phyloP scores from a whole-genome alignment of 169 alveolate species.

The Theileria orientalis region DNA sequence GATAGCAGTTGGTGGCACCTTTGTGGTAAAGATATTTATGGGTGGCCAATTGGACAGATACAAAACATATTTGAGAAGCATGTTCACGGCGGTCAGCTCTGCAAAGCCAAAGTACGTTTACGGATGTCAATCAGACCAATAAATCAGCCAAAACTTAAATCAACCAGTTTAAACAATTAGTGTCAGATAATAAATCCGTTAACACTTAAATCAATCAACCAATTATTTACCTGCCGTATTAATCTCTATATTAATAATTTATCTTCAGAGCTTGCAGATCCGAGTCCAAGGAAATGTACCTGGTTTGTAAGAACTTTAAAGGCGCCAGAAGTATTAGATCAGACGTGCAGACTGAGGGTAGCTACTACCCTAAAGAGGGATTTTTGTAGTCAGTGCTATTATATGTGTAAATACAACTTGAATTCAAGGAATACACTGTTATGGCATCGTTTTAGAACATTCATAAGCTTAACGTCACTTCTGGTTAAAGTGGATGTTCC shows the following conservation, averaged over 20 bases:
- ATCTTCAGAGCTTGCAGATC: conserved; percentile 68
- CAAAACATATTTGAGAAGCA: conserved; percentile 70
- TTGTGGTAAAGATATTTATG: conserved; percentile 76
- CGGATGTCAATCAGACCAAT: neutral
- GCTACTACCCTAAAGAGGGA: conserved; percentile 74
- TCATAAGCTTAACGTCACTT: too few species aligned
- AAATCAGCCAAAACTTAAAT: neutral
- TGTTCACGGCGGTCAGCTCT: conserved; percentile 66
- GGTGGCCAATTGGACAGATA: conserved; percentile 75
- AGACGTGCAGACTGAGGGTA: conserved; percentile 74
- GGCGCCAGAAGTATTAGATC: conserved; percentile 70
- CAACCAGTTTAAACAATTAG: neutral
- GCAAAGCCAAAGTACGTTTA: conserved; percentile 66
- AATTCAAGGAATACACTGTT: too few species aligned
- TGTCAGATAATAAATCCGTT: too few species aligned
- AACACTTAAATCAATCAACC: neutral
- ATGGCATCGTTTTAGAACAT: too few species aligned
- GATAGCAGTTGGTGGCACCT: conserved; percentile 75
- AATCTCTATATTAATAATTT: neutral
- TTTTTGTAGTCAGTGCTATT: too few species aligned
- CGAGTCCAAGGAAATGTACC: conserved; percentile 72
- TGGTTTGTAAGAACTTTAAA: conserved; percentile 72
- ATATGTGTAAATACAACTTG: too few species aligned
- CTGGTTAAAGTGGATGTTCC: conserved; percentile 33
- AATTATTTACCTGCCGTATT: too few species aligned